phyloP scores from a whole-genome alignment of 2,329 filamentous ascomycete genomes.

The Atkinsonella hypoxylon region DNA sequence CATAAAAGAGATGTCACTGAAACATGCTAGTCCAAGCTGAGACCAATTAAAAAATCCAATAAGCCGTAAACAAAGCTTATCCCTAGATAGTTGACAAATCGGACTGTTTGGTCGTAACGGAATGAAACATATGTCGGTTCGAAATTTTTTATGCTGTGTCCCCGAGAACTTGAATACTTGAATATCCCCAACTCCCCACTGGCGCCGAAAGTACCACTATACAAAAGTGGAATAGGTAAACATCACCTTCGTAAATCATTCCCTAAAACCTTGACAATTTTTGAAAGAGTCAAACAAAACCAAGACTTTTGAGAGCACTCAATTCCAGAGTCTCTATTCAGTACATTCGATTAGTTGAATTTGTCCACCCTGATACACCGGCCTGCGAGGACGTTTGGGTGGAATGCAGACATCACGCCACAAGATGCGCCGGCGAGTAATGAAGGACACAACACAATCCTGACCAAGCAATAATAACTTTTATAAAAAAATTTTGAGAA shows the following conservation, averaged over 20 bases:
- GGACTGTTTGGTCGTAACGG: too few relatives aligned
- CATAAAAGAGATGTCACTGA: background rate
- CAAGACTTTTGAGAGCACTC: background rate
- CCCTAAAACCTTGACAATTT: background rate
- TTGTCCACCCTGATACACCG: background rate
- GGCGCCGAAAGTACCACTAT: background rate
- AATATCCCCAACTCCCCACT: background rate
- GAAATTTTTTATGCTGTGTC: background rate
- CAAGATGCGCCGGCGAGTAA: background rate
- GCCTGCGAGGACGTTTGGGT: background rate
- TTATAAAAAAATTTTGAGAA: conserved; percentile 3
- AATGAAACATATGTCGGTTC: background rate
- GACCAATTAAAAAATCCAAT: background rate
- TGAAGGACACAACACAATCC: conserved; percentile 1
- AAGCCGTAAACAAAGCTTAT: background rate
- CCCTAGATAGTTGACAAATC: background rate
- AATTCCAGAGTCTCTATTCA: background rate
- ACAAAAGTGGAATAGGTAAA: background rate
- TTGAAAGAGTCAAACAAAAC: background rate
- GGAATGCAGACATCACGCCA: conserved; percentile 5
- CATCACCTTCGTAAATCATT: background rate
- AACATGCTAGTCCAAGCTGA: background rate
- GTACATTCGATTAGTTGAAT: background rate
- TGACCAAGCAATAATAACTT: conserved; percentile 7
- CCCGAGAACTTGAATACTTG: background rate